Evolutionary conservation across 257 asterid genomes (phyloP).

Genomic region (Ehretia macrophylla): DNA sequence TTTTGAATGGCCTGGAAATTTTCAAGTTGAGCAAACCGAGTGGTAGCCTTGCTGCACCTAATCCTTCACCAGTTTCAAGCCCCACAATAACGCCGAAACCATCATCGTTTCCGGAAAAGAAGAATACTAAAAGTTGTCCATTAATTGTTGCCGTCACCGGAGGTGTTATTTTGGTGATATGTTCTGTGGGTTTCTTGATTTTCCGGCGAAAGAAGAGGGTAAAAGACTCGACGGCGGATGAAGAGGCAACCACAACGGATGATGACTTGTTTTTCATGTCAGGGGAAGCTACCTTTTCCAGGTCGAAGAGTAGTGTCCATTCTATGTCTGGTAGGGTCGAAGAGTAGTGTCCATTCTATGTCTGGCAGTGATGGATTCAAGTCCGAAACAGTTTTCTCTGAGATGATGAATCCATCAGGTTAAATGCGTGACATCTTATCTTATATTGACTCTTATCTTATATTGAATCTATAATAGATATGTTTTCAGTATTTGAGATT

Average conservation of each 20-base stretch:
- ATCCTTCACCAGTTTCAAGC: conserved; percentile 15
- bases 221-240: conserved; percentile 26
- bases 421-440: conserved; percentile 9
- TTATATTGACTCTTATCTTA: no score
- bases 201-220: conserved; percentile 20
- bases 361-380: conserved; percentile 2
- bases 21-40: conserved; percentile 34
- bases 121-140: not conserved
- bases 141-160: conserved; percentile 10
- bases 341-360: conserved; percentile 1
- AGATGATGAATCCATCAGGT: conserved; percentile 35
- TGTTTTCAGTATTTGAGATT: no score
- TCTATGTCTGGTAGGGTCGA: no score
- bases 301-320: conserved; percentile 16
- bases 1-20: conserved; percentile 64
- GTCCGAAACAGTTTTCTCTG: conserved; percentile 34
- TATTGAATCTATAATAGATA: no score
- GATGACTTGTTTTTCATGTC: conserved; percentile 27
- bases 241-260: conserved; percentile 10
- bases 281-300: conserved; percentile 8
- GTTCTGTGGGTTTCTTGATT: conserved; percentile 20
- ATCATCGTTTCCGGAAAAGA: not conserved
- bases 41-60: conserved; percentile 41
- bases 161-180: conserved; percentile 17
- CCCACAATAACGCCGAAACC: not conserved